These are phyloP conservation scores for Samsoniella hepiali DNA, from an alignment of 2,329 filamentous ascomycete species.

Conservation along the genomic window DNA sequence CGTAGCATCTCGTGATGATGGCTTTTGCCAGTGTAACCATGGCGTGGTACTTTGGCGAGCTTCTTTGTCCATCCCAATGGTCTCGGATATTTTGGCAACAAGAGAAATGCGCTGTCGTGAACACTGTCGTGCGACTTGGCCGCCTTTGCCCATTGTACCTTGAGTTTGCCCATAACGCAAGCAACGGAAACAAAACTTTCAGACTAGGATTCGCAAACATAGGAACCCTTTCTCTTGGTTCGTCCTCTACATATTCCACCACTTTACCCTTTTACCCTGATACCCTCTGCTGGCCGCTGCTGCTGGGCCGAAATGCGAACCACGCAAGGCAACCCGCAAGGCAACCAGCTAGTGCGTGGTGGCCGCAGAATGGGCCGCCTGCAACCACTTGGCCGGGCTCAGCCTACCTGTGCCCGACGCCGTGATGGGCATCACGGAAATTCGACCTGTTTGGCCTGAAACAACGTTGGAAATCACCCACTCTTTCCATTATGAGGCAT, in stretches of 20 bases:
- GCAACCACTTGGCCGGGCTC: conserved; percentile 10
- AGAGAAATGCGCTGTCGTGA: neutral
- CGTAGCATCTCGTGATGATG: neutral
- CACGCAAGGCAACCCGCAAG: conserved; percentile 8
- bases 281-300: neutral
- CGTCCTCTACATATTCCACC: too few relatives aligned
- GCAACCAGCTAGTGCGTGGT: neutral
- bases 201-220: neutral
- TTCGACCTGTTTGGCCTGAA: neutral
- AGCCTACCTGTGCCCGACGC: conserved; percentile 4
- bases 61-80: neutral
- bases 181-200: neutral
- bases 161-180: neutral
- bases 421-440: neutral
- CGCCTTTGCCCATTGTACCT: neutral
- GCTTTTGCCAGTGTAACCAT: conserved; percentile 1
- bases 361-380: conserved; percentile 17
- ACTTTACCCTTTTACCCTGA: too few relatives aligned
- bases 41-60: neutral
- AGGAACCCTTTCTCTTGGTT: neutral
- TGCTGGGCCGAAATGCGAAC: conserved; percentile 7
- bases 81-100: neutral
- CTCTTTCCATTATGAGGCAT: neutral
- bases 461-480: neutral
- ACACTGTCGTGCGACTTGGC: neutral